A percentile compares a stretch with the other conserved stretches of the same genome.
phyloP scores from a whole-genome alignment of 345 rosid genomes.

The Nephelium lappaceum region DNA sequence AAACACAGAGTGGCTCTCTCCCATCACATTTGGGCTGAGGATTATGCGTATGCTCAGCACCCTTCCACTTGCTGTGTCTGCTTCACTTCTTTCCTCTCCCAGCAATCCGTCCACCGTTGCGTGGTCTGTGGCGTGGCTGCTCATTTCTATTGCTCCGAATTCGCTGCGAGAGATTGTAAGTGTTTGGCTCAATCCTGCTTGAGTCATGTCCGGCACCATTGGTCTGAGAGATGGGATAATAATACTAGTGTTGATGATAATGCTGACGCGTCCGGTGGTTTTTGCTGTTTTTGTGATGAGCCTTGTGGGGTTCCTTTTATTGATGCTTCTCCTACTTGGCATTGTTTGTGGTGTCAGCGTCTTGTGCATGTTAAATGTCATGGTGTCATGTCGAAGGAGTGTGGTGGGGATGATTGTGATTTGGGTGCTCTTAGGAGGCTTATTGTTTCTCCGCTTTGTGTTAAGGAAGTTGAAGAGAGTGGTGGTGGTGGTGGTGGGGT shows the following conservation, averaged over 20 bases:
- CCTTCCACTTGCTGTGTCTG: conserved; percentile 70
- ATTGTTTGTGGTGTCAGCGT: conserved; percentile 75
- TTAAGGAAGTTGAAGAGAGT: conserved; percentile 43
- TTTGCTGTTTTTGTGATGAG: conserved; percentile 69
- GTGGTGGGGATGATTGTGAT: conserved; percentile 69
- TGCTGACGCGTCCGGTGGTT: conserved; percentile 53
- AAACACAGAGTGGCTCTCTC: conserved; percentile 60
- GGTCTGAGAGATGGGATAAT: conserved; percentile 72
- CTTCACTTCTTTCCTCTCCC: conserved; percentile 46
- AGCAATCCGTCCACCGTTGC: conserved; percentile 53
- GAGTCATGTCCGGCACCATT: conserved; percentile 59
- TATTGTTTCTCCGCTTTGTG: conserved; percentile 64
- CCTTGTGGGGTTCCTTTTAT: conserved; percentile 71
- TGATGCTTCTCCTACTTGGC: conserved; percentile 71
- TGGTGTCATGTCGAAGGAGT: conserved; percentile 57
- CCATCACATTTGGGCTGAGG: conserved; percentile 61
- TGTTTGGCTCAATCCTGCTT: conserved; percentile 65
- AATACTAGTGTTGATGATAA: conserved; percentile 43
- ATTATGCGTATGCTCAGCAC: conserved; percentile 43
- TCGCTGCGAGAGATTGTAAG: conserved; percentile 64
- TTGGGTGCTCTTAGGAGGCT: conserved; percentile 64
- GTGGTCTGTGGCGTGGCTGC: conserved; percentile 67
- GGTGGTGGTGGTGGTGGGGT: conserved; percentile 40
- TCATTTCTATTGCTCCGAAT: conserved; percentile 63
- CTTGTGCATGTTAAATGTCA: conserved; percentile 72